Evolutionary conservation across 176 grass and related monocot genomes (phyloP), one percentile per base, ranked within the genome.

Genomic region (Elaeis guineensis): DNA sequence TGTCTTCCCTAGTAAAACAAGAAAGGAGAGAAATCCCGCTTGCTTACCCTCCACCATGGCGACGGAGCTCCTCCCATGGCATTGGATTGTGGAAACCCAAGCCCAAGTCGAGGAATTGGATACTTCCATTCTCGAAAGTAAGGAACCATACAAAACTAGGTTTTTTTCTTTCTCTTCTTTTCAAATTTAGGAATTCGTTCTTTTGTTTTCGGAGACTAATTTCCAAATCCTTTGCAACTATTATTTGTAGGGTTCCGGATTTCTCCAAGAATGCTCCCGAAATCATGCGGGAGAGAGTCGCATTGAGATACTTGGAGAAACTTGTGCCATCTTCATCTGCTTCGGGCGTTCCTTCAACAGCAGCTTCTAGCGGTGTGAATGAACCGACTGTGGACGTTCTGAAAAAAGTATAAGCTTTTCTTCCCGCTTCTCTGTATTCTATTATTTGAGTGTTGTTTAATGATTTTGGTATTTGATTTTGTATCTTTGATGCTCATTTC

Each of bases 261-360:
- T 74, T 80, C 57, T 64, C 17, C 21, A 23, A 28, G 39, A 29
- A 61, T 21, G 78, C 70, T 8, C 78, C 71, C 4, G 30, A 49
- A 57, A 14, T 57, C 2, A 58, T 80, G 6, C 49, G 11, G 15
- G 78, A 80, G 64, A 55, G 57, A 67, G 63, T 80, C 2, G 70
- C 78, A 23, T 52, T 80, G 57, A 62, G 70, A 54, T 74, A 69
- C 50, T 25, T 80, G 19, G 70, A 80, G 57, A 55, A 80, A 69
- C 66, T 50, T 18, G 49, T 58, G 21, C 9, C 35, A 44, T 44
- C 35, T 3, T 9, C 9, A 0, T 44, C 35, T 5, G 35, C 35
- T 39, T 11, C 1, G 35, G 35, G 12, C 8, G 9, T 44, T 44
- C 35, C 35, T 44, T 44, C 35, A 12, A 44, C 35, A 6, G 12